Conservation (phyloP, 176 grass and related monocot genomes). For the Musa schizocarpa region DNA sequence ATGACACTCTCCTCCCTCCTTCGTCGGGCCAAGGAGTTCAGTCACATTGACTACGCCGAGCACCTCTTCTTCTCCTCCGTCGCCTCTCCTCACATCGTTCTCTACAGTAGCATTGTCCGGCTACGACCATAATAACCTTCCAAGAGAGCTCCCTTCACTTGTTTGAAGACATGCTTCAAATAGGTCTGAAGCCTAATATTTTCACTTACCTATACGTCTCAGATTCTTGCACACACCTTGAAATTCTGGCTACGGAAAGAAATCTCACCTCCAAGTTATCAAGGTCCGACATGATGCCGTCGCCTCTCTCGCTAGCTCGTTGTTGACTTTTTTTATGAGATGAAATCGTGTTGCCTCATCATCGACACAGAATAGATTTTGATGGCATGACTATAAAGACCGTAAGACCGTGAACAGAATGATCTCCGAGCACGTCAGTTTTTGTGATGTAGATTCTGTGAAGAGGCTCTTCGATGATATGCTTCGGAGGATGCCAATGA, state of each 20-base stretch:
- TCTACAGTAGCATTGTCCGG: conserved; percentile 42
- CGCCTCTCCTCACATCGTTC: conserved; percentile 8
- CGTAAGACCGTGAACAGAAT: too few relatives aligned
- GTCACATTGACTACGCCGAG: conserved; percentile 28
- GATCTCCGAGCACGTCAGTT: too few relatives aligned
- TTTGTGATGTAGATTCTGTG: too few relatives aligned
- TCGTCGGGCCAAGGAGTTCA: conserved; percentile 31
- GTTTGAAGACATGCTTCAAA: conserved; percentile 35
- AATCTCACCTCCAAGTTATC: conserved; percentile 23
- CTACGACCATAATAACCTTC: conserved; percentile 16
- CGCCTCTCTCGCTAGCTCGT: conserved; percentile 25
- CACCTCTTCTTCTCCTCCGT: conserved; percentile 17
- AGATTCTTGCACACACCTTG: conserved; percentile 26
- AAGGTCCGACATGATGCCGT: conserved; percentile 20
- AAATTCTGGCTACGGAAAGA: conserved; percentile 2
- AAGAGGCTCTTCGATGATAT: too few relatives aligned
- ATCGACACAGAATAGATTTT: conserved; percentile 16
- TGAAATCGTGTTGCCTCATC: neutral
- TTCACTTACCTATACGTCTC: conserved; percentile 42
- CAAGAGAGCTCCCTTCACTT: conserved; percentile 16
- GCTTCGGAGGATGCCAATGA: too few relatives aligned
- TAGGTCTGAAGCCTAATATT: conserved; percentile 16
- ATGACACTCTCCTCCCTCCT: conserved; percentile 27
- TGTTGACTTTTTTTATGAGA: conserved; percentile 28
- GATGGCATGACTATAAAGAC: conserved; percentile 7